Evolutionary conservation across 148 eudicot genomes (phyloP).

Genomic region (Chenopodium formosanum): DNA sequence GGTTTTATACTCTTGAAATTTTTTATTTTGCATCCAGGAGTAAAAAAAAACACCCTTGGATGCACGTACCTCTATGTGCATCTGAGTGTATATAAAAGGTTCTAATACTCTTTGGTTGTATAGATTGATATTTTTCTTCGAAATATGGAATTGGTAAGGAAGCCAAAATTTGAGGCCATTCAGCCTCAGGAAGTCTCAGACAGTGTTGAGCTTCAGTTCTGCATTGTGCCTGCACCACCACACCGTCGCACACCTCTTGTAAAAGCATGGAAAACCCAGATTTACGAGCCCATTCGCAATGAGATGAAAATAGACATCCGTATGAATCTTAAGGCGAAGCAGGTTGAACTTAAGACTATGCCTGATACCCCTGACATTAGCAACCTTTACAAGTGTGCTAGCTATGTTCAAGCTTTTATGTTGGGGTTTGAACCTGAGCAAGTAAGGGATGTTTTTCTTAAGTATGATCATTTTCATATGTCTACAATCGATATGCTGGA

Average conservation of each 20-base stretch:
- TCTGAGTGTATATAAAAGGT: no score
- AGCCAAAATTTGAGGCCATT: slow-evolving; percentile 9
- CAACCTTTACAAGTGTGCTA: slow-evolving; percentile 53
- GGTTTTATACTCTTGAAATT: no score
- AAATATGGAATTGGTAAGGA: background rate
- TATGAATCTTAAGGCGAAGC: background rate
- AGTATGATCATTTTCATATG: slow-evolving; percentile 47
- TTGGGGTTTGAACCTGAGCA: slow-evolving; percentile 53
- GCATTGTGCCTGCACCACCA: no score
- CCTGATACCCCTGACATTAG: slow-evolving; percentile 55
- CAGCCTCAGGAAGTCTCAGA: slow-evolving; percentile 6
- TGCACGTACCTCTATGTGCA: no score
- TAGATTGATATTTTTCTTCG: no score
- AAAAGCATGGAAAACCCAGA: no score
- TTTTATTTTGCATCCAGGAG: no score
- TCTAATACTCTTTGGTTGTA: no score
- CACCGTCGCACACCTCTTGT: no score
- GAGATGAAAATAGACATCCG: slow-evolving; percentile 24
- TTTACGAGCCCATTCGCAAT: background rate
- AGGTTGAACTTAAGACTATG: slow-evolving; percentile 48
- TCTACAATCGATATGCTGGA: slow-evolving; percentile 46
- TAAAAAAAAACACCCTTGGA: no score
- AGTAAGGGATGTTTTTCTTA: slow-evolving; percentile 37
- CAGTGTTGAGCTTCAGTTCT: background rate
- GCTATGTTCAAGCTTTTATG: slow-evolving; percentile 62